Evolutionary conservation across 2,329 filamentous ascomycete species (phyloP), one percentile per base, ranked within the genome.

Genomic region (Penicillium sp.): DNA sequence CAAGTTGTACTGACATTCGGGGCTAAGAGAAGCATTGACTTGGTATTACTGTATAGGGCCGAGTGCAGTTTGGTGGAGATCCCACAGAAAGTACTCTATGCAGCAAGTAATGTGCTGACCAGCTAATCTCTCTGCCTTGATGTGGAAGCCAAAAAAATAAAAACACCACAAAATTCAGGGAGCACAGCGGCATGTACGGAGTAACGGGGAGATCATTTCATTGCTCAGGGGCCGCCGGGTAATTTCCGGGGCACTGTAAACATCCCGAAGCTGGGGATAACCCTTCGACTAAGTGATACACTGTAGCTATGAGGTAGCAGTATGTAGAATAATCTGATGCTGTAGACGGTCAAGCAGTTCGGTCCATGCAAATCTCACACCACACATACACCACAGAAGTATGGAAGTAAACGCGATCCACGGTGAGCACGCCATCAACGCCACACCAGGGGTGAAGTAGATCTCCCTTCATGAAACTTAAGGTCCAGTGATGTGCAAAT

Each of bases 351-450:
- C 5, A 7, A 25, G 22, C 22, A 25, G 7, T 25, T 25, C 5
- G 7, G 5, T 25, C 3, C 4, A 25, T 25, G 22, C 22, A 25
- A 25, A 7, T 4, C 22, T 25, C 22, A 25, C 22, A 25, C 22
- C 22, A 25, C 22, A 25, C 22, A 25, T 3, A 25, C 14, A 4
- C n/a, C 28, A 38, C 34, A 25, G 18, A 16, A 16, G 33, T 13
- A n/a, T n/a, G n/a, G n/a, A 27, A 28, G 42, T 30, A 37, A 48
- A 16, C 7, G 25, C 31, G 30, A 31, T 31, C 35, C 11, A 44
- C 29, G 14, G 9, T 22, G 41, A 55, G 57, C 57, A 60, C 55
- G 55, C 58, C 41, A 60, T 56, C 12, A 30, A 49, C 55, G 46
- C 50, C 52, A 57, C 58, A 47, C 29, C 18, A 27, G 30, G 44